Conservation (phyloP, 208 protist genomes). For the Acanthamoeba sp. region DNA sequence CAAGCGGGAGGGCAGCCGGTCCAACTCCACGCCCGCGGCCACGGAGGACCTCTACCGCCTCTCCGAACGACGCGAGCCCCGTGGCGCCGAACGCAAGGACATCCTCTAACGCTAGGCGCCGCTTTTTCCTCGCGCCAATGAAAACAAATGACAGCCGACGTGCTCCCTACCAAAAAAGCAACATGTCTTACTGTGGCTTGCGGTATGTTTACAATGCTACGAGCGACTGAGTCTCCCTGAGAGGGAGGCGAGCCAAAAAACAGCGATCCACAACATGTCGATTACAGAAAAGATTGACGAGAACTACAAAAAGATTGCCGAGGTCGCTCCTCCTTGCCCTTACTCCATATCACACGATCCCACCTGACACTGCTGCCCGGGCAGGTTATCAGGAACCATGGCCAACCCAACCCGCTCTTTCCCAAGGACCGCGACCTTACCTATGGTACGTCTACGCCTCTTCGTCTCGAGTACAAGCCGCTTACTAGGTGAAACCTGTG, state of each 20-base stretch:
- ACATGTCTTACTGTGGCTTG: too few species aligned
- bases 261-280: background rate
- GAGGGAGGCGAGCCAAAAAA: too few species aligned
- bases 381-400: conserved; percentile 8
- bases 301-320: conserved; percentile 24
- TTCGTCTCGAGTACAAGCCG: too few species aligned
- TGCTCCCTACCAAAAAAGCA: too few species aligned
- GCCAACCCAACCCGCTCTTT: conserved; percentile 14
- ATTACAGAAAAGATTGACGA: background rate
- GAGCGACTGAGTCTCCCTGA: too few species aligned
- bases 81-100: conserved; percentile 14
- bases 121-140: background rate
- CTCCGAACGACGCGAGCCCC: background rate
- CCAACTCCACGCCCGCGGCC: background rate
- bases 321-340: background rate
- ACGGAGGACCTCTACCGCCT: conserved; percentile 27
- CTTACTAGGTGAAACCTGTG: too few species aligned
- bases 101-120: background rate
- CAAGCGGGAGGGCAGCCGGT: background rate
- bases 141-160: background rate
- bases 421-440: conserved; percentile 35
- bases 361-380: too few species aligned
- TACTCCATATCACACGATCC: too few species aligned
- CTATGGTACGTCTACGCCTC: conserved; percentile 6
- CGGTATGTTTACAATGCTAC: too few species aligned